Percentiles rank a stretch among this genome's conserved stretches.
Evolutionary conservation across 306 rosid genomes (phyloP).

Genomic region (Cotoneaster glaucophyllus): DNA sequence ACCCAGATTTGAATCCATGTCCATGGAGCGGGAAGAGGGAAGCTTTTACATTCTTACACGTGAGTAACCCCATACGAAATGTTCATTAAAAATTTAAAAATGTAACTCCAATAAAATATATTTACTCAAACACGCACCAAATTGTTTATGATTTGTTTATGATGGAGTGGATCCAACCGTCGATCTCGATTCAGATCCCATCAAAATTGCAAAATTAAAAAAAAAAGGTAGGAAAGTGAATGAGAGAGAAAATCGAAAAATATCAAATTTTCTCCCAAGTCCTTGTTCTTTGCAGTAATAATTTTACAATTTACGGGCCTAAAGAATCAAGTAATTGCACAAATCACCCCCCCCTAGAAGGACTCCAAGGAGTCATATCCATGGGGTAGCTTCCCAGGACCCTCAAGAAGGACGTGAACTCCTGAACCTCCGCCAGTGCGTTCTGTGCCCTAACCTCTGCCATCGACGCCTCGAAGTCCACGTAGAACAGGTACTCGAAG

Average conservation of each 20-base stretch:
- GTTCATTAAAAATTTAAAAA: neutral
- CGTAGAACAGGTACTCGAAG: slow-evolving; percentile 85
- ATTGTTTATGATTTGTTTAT: neutral
- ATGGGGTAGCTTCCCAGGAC: slow-evolving; percentile 91
- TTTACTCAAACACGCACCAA: slow-evolving; percentile 1
- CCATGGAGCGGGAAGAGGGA: too few relatives aligned
- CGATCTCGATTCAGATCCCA: neutral
- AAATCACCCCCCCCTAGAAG: slow-evolving; percentile 32
- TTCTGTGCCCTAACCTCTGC: slow-evolving; percentile 91
- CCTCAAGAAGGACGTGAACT: slow-evolving; percentile 88
- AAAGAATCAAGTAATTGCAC: neutral
- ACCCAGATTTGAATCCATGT: too few relatives aligned
- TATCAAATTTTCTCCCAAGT: neutral
- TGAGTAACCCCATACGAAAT: neutral
- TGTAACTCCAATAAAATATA: neutral
- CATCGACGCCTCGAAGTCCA: slow-evolving; percentile 94
- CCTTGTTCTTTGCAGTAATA: neutral
- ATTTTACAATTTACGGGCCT: neutral
- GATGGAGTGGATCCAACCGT: neutral
- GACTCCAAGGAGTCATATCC: slow-evolving; percentile 94
- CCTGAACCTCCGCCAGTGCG: slow-evolving; percentile 93
- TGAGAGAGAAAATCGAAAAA: slow-evolving; percentile 3
- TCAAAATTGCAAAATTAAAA: neutral
- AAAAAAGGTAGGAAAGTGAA: neutral
- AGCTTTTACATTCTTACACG: neutral